phyloP scores from a whole-genome alignment of 2,329 filamentous ascomycete genomes.

The Diplodia scrobiculata region DNA sequence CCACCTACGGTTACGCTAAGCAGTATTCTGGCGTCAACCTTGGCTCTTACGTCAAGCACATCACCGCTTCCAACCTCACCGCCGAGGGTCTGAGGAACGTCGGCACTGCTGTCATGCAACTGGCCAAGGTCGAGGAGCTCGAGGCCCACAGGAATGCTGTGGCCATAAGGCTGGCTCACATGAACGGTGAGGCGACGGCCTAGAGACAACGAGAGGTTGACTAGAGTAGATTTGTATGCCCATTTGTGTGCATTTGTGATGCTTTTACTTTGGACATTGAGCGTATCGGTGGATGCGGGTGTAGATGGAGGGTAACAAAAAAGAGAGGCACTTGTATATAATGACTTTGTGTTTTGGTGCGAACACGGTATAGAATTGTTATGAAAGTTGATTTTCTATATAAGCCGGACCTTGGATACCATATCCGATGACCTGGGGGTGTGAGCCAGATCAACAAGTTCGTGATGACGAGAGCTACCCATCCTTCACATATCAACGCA shows the following conservation, averaged over 20 bases:
- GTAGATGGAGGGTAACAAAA: background rate
- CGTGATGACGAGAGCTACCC: too few relatives aligned
- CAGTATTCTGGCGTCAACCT: slow-evolving; percentile 98
- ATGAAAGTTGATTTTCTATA: background rate
- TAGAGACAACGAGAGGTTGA: background rate
- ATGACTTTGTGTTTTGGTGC: slow-evolving; percentile 8
- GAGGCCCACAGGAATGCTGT: slow-evolving; percentile 85
- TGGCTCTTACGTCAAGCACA: slow-evolving; percentile 95
- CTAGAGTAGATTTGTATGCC: background rate
- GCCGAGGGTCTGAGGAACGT: slow-evolving; percentile 82
- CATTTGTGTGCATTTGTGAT: background rate
- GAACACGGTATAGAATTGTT: slow-evolving; percentile 9
- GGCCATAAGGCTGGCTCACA: slow-evolving; percentile 59
- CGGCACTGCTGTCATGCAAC: slow-evolving; percentile 86
- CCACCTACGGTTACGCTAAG: slow-evolving; percentile 96
- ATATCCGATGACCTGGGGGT: too few relatives aligned
- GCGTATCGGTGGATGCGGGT: background rate
- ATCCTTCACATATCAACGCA: too few relatives aligned
- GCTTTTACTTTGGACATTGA: background rate
- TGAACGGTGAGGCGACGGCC: slow-evolving; percentile 13
- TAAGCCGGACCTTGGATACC: background rate
- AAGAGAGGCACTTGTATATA: slow-evolving; percentile 24
- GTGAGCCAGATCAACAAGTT: too few relatives aligned
- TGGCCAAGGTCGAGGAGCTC: slow-evolving; percentile 90
- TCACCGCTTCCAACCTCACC: slow-evolving; percentile 90